These are phyloP conservation scores for Xylaria sp. DNA, from an alignment of 2,329 filamentous ascomycete genomes.

Conservation along the genomic window DNA sequence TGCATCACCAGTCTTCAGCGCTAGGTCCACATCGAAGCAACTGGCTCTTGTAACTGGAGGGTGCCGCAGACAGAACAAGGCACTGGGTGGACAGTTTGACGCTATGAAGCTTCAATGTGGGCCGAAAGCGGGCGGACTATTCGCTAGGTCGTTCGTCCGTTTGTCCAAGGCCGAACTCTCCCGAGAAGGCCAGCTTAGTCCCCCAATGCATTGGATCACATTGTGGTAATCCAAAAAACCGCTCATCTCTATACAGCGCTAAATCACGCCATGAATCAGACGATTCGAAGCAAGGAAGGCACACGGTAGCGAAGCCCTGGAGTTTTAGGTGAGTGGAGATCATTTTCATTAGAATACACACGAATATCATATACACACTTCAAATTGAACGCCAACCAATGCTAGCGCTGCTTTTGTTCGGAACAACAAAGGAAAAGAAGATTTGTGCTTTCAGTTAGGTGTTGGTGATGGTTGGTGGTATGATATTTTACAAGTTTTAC, in stretches of 20 bases:
- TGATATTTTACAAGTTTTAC: constrained; percentile 38
- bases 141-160: constrained; percentile 11
- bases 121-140: constrained; percentile 10
- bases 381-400: constrained; percentile 29
- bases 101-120: constrained; percentile 29
- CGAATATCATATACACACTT: constrained; percentile 10
- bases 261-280: constrained; percentile 9
- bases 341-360: constrained; percentile 16
- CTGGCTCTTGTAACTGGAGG: constrained; percentile 24
- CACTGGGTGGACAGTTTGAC: constrained; percentile 30
- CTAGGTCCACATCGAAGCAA: constrained; percentile 24
- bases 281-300: neutral
- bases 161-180: constrained; percentile 15
- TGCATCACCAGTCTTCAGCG: constrained; percentile 14
- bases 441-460: constrained; percentile 29
- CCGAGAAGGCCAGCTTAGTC: constrained; percentile 18
- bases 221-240: constrained; percentile 22
- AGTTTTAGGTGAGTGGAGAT: constrained; percentile 21
- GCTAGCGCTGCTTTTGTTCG: constrained; percentile 12
- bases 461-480: constrained; percentile 27
- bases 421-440: constrained; percentile 33
- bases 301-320: neutral
- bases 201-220: constrained; percentile 9
- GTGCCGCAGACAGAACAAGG: neutral
- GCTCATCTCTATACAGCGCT: constrained; percentile 16